Base-by-base conservation (phyloP, 257 asterid genomes). In the Ligustrum vulgare region DNA sequence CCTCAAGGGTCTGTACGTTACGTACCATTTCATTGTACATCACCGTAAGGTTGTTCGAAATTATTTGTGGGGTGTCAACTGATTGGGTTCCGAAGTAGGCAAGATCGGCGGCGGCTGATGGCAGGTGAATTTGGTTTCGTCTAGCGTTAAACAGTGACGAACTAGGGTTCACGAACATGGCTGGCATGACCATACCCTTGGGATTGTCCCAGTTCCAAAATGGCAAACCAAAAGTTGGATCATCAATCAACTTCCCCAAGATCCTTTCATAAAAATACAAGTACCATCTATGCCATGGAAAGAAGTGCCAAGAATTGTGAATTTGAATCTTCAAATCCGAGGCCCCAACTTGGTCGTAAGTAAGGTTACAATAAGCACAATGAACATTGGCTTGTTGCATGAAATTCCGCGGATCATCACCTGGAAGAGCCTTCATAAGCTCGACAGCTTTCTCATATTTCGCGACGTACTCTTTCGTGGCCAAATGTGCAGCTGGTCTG, bases 141-240 rank as follows among this genome's bases (percentile, higher is more conserved):
- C 75, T 51, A 7, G 70, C 39, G 35, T 86, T 43, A 62, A n/a
- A 77, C 8, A 86, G 72, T 1, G 86, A 67, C 1, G 86, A 80
- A 16, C 67, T 66, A 10, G 20, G 41, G 0, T 4, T 31, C 0
- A 39, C 22, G 62, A 75, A 81, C 33, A 22, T 33, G 10, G n/a
- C 69, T 5, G 90, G 90, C 63, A 83, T 10, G 0, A 15, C 2
- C 76, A 78, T 69, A 45, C 88, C 90, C 23, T 41, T 76, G 0
- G 88, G 90, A 20, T 73, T 41, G 54, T 86, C 88, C 90, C 88
- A 86, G 69, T 86, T 83, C 86, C 90, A 86, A 23, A 51, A 86
- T 0, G 90, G 90, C 8, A 86, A 23, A 3, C 77, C 84, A 37
- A 86, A 86, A 33, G 84, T 79, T 6, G 87, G 86, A 15, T 86